Base-by-base conservation (phyloP, 2,329 filamentous ascomycete genomes). In the Stemphylium vesicarium region DNA sequence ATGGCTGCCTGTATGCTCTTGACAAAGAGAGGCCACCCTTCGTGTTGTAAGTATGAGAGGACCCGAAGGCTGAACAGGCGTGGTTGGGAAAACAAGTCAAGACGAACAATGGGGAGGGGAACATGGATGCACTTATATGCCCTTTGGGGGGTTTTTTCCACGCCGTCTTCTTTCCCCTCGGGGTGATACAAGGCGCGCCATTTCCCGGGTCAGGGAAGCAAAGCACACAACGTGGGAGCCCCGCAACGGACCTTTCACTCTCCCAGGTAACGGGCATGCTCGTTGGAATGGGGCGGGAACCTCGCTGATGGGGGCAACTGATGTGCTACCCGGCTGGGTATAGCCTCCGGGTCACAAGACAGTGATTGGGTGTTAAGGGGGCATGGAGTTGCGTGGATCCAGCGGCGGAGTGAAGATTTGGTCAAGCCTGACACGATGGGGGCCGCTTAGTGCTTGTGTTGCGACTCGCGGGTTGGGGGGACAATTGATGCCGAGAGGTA, bases 401-500 rank as follows among this genome's bases (percentile, higher is more conserved):
- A 36, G 46, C 40, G 20, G 16, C 45, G 49, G 54, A 53, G 35
- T 35, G 53, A 44, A 52, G 43, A 53, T 3, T 41, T 59, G 39
- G 45, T 50, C 53, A 60, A 62, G 62, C 62, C 46, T 66, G 59
- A 65, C 62, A 62, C 50, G 48, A 47, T 48, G 44, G 49, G 57
- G 42, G 52, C 45, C 38, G 36, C 38, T 45, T 56, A 57, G 59
- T 62, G 64, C 64, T 63, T 62, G 50, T 55, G 31, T 54, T 52
- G 48, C 58, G 62, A 62, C 22, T 62, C 56, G 50, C 50, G 50
- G 42, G 32, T 37, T 24, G 22, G 32, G 50, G 50, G 37, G 50
- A 29, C 13, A 46, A 40, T 39, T 50, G 36, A 44, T 53, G 55
- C 53, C 37, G 55, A 57, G 45, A 45, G 22, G 2, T 98, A 96